Conservation (phyloP, 2,329 filamentous ascomycete genomes). For the Pseudogymnoascus sp. region DNA sequence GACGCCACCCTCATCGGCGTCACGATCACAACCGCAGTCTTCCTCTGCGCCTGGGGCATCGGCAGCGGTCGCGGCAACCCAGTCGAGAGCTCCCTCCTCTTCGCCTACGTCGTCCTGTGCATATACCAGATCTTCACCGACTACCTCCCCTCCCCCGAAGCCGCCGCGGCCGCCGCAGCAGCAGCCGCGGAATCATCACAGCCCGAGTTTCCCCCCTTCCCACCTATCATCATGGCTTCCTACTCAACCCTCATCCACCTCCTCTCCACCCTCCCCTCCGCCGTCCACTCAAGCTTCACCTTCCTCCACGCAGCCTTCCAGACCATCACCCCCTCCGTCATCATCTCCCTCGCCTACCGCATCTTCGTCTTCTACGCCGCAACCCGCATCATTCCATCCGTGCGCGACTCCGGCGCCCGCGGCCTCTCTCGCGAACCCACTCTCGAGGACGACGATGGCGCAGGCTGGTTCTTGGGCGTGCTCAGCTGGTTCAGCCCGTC, state of each 20-base stretch:
- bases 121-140: conserved; percentile 99
- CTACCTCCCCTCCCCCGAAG: conserved; percentile 74
- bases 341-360: conserved; percentile 90
- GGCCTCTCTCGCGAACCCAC: conserved; percentile 79
- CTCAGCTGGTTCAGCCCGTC: conserved; percentile 92
- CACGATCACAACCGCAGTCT: conserved; percentile 85
- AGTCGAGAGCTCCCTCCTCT: conserved; percentile 88
- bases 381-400: conserved; percentile 89
- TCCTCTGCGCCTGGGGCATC: conserved; percentile 90
- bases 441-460: conserved; percentile 78
- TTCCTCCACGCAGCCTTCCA: conserved; percentile 89
- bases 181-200: conserved; percentile 43
- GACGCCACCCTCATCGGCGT: conserved; percentile 91
- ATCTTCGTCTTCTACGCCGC: conserved; percentile 93
- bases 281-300: conserved; percentile 74
- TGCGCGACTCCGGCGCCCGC: conserved; percentile 77
- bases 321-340: conserved; percentile 90
- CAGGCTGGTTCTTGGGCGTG: conserved; percentile 72
- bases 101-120: conserved; percentile 96
- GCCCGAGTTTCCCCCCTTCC: conserved; percentile 91
- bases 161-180: conserved; percentile 47
- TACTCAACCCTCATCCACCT: conserved; percentile 87
- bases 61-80: conserved; percentile 90
- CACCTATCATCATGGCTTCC: conserved; percentile 96
- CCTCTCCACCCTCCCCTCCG: conserved; percentile 74